Evolutionary conservation across 1,284 basidiomycete species (phyloP).

Genomic region (Xerocomus nothofagi): DNA sequence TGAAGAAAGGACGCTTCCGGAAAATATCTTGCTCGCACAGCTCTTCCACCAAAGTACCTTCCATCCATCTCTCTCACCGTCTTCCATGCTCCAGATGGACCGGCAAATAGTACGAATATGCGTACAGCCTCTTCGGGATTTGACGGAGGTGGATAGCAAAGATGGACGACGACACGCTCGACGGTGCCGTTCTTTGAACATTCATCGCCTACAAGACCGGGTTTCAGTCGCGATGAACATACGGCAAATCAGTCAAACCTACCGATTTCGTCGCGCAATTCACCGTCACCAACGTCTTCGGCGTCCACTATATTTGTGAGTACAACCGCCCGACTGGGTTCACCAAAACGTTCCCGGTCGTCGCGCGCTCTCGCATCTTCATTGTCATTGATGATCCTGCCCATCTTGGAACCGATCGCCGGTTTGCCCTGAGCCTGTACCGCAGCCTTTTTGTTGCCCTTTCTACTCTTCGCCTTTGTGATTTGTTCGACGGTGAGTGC

Average conservation of each 20-base stretch:
- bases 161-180: slow-evolving; percentile 84
- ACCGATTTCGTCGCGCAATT: slow-evolving; percentile 86
- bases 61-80: slow-evolving; percentile 90
- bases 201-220: slow-evolving; percentile 64
- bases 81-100: slow-evolving; percentile 92
- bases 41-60: slow-evolving; percentile 84
- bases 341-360: slow-evolving; percentile 78
- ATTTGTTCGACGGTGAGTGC: slow-evolving; percentile 81
- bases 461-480: slow-evolving; percentile 25
- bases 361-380: slow-evolving; percentile 73
- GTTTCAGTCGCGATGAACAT: slow-evolving; percentile 6
- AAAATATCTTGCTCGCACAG: slow-evolving; percentile 83
- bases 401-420: slow-evolving; percentile 62
- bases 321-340: slow-evolving; percentile 85
- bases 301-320: slow-evolving; percentile 84
- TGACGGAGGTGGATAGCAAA: slow-evolving; percentile 61
- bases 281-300: slow-evolving; percentile 83
- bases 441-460: slow-evolving; percentile 34
- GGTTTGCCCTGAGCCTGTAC: slow-evolving; percentile 32
- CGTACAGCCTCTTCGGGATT: slow-evolving; percentile 71
- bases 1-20: slow-evolving; percentile 61
- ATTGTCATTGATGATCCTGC: slow-evolving; percentile 85
- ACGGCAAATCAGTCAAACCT: slow-evolving; percentile 31
- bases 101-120: slow-evolving; percentile 84
- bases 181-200: slow-evolving; percentile 89